These are phyloP conservation scores for Globisporangium paddicum DNA, from an alignment of 352 stramenopile species.

Conservation along the genomic window DNA sequence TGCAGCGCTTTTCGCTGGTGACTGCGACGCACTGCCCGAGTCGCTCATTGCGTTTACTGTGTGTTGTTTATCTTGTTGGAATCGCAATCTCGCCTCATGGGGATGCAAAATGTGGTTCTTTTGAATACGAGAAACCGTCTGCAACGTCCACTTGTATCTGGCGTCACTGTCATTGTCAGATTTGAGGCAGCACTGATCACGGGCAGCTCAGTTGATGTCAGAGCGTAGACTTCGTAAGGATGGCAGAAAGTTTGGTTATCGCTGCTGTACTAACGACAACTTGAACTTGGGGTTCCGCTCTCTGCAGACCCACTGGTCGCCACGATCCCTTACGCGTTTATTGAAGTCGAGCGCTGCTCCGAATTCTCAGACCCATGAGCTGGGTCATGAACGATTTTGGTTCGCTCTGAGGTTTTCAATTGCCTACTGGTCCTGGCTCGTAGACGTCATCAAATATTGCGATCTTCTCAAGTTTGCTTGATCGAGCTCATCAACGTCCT, in stretches of 20 bases:
- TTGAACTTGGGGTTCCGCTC: too few relatives aligned
- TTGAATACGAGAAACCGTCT: neutral
- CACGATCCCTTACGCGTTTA: constrained; percentile 61
- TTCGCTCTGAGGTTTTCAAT: constrained; percentile 78
- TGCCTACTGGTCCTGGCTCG: constrained; percentile 81
- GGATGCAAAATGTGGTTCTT: neutral
- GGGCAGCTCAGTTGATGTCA: too few relatives aligned
- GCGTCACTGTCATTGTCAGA: too few relatives aligned
- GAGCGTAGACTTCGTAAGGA: too few relatives aligned
- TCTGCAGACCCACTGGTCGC: constrained; percentile 66
- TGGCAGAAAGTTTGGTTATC: too few relatives aligned
- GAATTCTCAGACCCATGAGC: constrained; percentile 70
- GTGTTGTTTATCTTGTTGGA: too few relatives aligned
- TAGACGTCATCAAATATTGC: constrained; percentile 42
- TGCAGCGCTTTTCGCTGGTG: neutral
- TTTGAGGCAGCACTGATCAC: too few relatives aligned
- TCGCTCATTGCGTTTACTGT: neutral
- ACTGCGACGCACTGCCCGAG: neutral
- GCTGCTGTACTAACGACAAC: too few relatives aligned
- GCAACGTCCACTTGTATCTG: too few relatives aligned
- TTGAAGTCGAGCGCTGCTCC: constrained; percentile 69
- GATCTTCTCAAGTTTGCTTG: constrained; percentile 18
- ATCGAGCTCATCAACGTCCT: constrained; percentile 3
- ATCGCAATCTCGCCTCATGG: too few relatives aligned
- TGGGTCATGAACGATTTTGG: constrained; percentile 77